Percentiles rank a stretch among this genome's conserved stretches.
phyloP scores from a whole-genome alignment of 1,284 basidiomycete genomes.

The Irpex sp. region DNA sequence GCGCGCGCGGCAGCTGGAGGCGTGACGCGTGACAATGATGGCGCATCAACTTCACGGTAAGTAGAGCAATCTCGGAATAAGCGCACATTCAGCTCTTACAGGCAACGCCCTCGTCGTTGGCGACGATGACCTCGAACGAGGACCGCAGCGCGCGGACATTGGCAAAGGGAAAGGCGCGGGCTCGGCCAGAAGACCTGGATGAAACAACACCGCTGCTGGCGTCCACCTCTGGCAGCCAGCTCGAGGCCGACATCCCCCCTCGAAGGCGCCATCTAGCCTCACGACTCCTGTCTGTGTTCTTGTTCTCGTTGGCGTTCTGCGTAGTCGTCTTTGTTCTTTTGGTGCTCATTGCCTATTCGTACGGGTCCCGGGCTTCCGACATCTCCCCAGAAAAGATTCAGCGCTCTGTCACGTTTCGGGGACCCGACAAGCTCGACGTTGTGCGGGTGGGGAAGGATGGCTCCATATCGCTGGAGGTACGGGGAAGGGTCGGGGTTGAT shows the following conservation, averaged over 20 bases:
- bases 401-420: conserved; percentile 50
- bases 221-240: conserved; percentile 21
- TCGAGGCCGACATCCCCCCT: conserved; percentile 20
- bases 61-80: not conserved
- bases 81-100: not conserved
- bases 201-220: conserved; percentile 44
- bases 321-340: conserved; percentile 40
- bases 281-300: conserved; percentile 47
- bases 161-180: conserved; percentile 43
- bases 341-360: conserved; percentile 56
- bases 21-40: not conserved
- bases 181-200: conserved; percentile 28
- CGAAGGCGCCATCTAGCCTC: conserved; percentile 30
- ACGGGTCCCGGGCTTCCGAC: conserved; percentile 50
- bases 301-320: conserved; percentile 37
- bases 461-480: conserved; percentile 55
- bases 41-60: not conserved
- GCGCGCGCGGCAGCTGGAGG: not conserved
- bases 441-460: conserved; percentile 57
- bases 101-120: not conserved
- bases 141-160: conserved; percentile 2
- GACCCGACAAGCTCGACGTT: conserved; percentile 59
- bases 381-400: conserved; percentile 56
- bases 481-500: conserved; percentile 59
- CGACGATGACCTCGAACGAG: conserved; percentile 14